Evolutionary conservation across 768 basidiomycete species (phyloP), one percentile per base, ranked within the genome.

Genomic region (Krasilnikovozyma curviuscula): DNA sequence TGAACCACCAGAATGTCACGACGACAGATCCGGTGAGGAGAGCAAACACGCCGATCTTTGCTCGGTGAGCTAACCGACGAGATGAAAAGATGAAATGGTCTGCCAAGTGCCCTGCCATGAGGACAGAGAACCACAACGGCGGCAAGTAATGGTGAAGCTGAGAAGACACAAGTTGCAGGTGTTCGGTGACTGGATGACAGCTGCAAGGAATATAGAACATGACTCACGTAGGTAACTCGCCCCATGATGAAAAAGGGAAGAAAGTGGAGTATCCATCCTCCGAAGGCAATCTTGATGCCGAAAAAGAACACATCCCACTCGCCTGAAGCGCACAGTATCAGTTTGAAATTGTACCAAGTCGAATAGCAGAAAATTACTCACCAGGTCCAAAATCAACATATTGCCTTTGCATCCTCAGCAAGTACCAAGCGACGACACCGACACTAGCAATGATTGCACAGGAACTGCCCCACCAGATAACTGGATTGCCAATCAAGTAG

Each of bases 211-310:
- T 19, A 29, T 40, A 27, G 31, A 21, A 9, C 33, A 19, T 37
- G 23, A 37, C 27, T 18, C 10, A 31, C 21, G 35, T 30, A 51
- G 46, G 50, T 50, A 28, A 88, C 83, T 50, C 88, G 83, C 19
- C 84, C 89, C 93, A 98, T 98, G 68, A 95, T 78, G 55, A 95
- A 68, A 78, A 95, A 98, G 1, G 91, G 91, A 21, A 80, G 59
- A 58, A 75, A 98, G 67, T 98, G 91, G 60, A 95, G 71, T 16
- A 72, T 67, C 91, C 91, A 97, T 7, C 93, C 91, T 47, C 79
- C 71, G 62, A 88, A 77, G 0, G 86, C 83, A 31, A 97, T 71
- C 67, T 93, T 93, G 21, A 78, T 75, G 13, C 91, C 83, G 58
- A 91, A 91, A 55, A 91, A 59, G 69, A 86, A 89, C 59, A 89